A percentile compares a stretch with the other conserved stretches of the same genome.
phyloP scores from a whole-genome alignment of 2,329 filamentous ascomycete species.

The Ophiocordyceps robertsii region DNA sequence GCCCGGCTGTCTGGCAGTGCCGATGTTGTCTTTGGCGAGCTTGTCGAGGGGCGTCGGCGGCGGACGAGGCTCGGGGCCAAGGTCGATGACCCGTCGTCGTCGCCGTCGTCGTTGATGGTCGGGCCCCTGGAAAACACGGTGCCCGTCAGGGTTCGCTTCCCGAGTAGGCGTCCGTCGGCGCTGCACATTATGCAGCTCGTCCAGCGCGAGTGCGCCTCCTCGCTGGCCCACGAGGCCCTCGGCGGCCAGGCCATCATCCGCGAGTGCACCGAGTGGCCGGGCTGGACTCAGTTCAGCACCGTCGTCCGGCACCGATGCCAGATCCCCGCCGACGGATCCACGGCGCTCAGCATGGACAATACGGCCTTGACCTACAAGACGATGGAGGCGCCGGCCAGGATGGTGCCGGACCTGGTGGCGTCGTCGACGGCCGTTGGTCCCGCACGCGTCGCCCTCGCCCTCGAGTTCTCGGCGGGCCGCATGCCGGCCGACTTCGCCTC shows the following conservation, averaged over 20 bases:
- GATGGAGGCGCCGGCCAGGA: conserved; percentile 24
- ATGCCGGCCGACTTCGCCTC: conserved; percentile 27
- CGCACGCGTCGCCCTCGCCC: conserved; percentile 24
- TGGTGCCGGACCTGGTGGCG: conserved; percentile 31
- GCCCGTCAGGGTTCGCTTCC: conserved; percentile 34
- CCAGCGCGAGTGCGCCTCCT: conserved; percentile 33
- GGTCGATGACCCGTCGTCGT: conserved; percentile 24
- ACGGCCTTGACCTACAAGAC: conserved; percentile 30
- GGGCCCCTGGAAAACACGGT: conserved; percentile 33
- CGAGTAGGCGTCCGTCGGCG: conserved; percentile 27
- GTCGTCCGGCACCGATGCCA: conserved; percentile 34
- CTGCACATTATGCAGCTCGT: conserved; percentile 34
- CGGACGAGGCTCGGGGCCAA: conserved; percentile 21
- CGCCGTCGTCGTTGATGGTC: conserved; percentile 22
- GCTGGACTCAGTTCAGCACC: conserved; percentile 40
- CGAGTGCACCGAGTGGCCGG: conserved; percentile 39
- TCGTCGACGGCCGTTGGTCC: conserved; percentile 23
- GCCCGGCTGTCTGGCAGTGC: conserved; percentile 31
- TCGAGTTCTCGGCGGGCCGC: conserved; percentile 32
- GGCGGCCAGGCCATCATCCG: conserved; percentile 37
- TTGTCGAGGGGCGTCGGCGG: conserved; percentile 34
- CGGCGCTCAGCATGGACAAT: conserved; percentile 29
- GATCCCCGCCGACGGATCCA: conserved; percentile 18
- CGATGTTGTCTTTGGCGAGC: conserved; percentile 44
- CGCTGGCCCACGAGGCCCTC: conserved; percentile 35